Evolutionary conservation across 2,329 filamentous ascomycete species (phyloP), one percentile per base, ranked within the genome.

Genomic region (Pochonia chlamydosporia): DNA sequence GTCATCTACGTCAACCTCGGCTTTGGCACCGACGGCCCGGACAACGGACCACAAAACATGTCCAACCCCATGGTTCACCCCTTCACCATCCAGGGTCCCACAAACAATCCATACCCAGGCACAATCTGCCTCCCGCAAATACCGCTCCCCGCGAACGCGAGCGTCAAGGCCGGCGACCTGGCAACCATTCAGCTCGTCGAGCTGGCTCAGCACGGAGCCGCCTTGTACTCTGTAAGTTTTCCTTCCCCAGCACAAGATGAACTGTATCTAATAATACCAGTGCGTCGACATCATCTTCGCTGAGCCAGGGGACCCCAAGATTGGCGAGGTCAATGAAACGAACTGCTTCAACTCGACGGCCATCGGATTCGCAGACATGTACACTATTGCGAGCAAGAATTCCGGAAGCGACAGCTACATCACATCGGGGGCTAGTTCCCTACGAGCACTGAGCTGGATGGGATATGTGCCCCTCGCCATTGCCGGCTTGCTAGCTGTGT

Each of bases 251-350:
- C 5, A 7, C 3, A 39, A 24, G 4, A 16, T 11, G 14, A 23
- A 4, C 8, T 16, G n/a, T 25, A 30, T 25, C 16, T 36, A 9
- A 21, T 26, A 35, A 30, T 6, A 13, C 5, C 25, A 96, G 89
- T 97, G 93, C 63, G 91, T 95, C 56, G 92, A 97, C 62, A 95
- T 97, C 59, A 92, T 86, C 40, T 95, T 97, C 58, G 88, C 85
- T 41, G 87, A 90, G 2, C 87, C 87, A 21, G 71, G 81, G 58
- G 85, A 95, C 62, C 53, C 67, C 33, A 70, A 69, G 40, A 82
- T 95, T 43, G 73, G 72, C 47, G 73, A 85, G 55, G 87, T 96
- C 55, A 95, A 87, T 62, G 72, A 76, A 49, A 76, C 81, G 13
- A 96, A 96, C 69, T 97, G 92, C 75, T 90, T 85, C 75, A 97